Evolutionary conservation across 2,329 filamentous ascomycete genomes (phyloP), one percentile per base, ranked within the genome.

Genomic region (Cladorrhinum sp.): DNA sequence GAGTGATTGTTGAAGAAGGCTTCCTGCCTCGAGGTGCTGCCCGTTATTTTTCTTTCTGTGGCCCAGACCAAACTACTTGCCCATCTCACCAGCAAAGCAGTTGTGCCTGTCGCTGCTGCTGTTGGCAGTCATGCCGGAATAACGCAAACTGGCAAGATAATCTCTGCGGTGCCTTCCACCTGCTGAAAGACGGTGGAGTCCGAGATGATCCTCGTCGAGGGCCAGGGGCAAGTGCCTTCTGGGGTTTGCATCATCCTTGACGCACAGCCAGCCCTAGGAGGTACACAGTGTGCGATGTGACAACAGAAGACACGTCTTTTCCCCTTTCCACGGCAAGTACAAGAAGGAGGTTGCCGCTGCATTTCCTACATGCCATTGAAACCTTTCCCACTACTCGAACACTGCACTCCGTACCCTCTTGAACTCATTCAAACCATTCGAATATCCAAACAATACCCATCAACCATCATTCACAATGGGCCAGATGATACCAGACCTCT

Each of bases 401-500:
- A 20, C n/a, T 18, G 16, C 18, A 13, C 29, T 32, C 29, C 29
- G 6, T 32, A 32, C n/a, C 9, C 7, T 18, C 8, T 22, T 22
- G 18, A 18, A 45, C 16, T 22, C 41, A 4, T 45, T 18, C 41
- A 7, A 13, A 16, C n/a, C 41, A 53, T n/a, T 16, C 50, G 24
- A 36, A 7, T 36, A 7, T 45, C n/a, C 16, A 27, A 23, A 12
- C 32, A 36, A 49, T n/a, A 49, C 20, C 53, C 20, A 48, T 45
- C 23, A 25, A 48, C 23, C 25, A 56, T 41, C 38, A 9, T 56
- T 38, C 58, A 53, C 59, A 49, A 67, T 68, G 66, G 65, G 62
- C 16, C 65, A 67, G 54, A 63, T 62, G 63, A 63, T 65, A 53
- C 62, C 60, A 55, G 64, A 63, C 60, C 24, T 45, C 23, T 18